These are phyloP conservation scores for Teunomyces lycoperdinae DNA, from an alignment of 805 yeast species.

Conservation along the genomic window DNA sequence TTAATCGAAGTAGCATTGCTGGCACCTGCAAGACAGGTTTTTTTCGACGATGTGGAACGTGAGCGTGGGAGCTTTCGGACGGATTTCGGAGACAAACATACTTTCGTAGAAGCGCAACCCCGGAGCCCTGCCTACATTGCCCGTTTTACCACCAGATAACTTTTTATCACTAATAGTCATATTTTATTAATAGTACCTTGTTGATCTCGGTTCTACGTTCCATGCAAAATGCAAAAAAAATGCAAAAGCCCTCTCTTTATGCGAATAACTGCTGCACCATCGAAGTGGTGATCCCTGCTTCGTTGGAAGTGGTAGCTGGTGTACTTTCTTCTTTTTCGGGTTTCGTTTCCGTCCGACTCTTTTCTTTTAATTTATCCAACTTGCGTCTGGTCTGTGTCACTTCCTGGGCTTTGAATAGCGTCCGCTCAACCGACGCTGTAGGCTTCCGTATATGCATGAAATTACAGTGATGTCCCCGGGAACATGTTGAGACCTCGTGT, in stretches of 20 bases:
- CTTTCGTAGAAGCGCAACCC: neutral
- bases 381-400: constrained; percentile 22
- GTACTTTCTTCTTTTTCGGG: neutral
- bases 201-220: too few relatives aligned
- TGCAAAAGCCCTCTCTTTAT: neutral
- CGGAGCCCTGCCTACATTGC: neutral
- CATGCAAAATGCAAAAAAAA: too few relatives aligned
- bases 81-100: neutral
- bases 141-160: too few relatives aligned
- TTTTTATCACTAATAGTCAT: too few relatives aligned
- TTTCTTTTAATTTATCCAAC: constrained; percentile 9
- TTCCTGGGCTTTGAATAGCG: constrained; percentile 39
- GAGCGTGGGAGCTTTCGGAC: neutral
- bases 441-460: constrained; percentile 78
- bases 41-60: constrained; percentile 3
- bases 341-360: constrained; percentile 3
- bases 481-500: constrained; percentile 60
- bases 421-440: constrained; percentile 35
- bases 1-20: constrained; percentile 1
- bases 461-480: constrained; percentile 82
- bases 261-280: constrained; percentile 18
- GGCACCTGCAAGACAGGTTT: neutral
- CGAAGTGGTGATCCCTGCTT: constrained; percentile 9
- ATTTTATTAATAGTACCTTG: too few relatives aligned
- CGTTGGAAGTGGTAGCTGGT: neutral